Evolutionary conservation across 495 filamentous ascomycete species (phyloP), one percentile per base, ranked within the genome.

Genomic region (Bacidia rubella): DNA sequence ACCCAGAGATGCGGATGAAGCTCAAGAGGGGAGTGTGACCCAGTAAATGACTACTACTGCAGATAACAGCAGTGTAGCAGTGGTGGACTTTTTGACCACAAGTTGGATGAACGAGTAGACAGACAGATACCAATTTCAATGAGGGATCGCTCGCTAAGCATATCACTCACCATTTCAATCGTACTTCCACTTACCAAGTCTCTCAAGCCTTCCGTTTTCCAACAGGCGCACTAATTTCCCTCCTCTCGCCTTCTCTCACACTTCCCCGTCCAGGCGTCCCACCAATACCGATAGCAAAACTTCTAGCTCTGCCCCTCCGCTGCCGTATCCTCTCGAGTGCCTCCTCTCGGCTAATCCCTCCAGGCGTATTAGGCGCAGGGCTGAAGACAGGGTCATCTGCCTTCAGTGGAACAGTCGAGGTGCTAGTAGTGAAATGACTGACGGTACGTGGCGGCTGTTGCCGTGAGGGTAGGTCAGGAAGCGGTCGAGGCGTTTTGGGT

Each of bases 291-390:
- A 68, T 64, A 11, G 59, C 60, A 60, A 71, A 68, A 51, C 66
- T 75, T 53, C 67, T 68, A 2, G 74, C 66, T 45, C 71, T 62
- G 2, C 68, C 70, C 38, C 74, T 67, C 29, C 74, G 62, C 11
- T 70, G 72, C 27, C 71, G 57, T 49, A 77, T 76, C 55, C 74
- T 71, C 22, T 74, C 74, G 1, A 77, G 59, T 4, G 74, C 74
- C 48, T 70, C 67, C 60, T 76, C 74, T 20, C 73, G 65, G 53
- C 68, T 72, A 32, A 77, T 69, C 0, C 68, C 68, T 1, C 70
- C 68, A 0, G 68, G 65, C 11, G 69, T 55, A 24, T 57, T 46
- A 38, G 46, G 63, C 51, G 29, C 62, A 60, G 22, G 49, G 21
- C 42, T 51, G 40, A 61, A 53, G 3, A 49, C 20, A 21, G 26